Evolutionary conservation across 768 basidiomycete genomes (phyloP), one percentile per base, ranked within the genome.

Genomic region (Boletus speciosus): DNA sequence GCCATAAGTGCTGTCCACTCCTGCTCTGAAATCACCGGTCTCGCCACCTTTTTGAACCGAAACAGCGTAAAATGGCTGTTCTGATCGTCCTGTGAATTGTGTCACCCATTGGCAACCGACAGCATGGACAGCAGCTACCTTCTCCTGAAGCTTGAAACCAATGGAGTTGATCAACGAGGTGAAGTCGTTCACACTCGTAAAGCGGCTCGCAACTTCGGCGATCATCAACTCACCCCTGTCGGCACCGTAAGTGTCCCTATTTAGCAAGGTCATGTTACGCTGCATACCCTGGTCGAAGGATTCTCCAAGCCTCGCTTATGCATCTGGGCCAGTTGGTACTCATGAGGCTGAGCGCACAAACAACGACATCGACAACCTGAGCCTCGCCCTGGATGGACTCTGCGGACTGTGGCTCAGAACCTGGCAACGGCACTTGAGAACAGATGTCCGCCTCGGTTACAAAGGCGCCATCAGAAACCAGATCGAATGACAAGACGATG

Each of bases 271-370:
- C 41, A 44, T 39, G 21, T 51, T 54, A 34, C 16, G 31, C 31
- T 51, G 75, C 87, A 63, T 62, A 96, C 96, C 81, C 82, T n/a
- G 81, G 71, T 69, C 85, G 88, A 37, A 98, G 75, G 38, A 98
- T 81, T 60, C 97, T 78, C 83, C 91, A 90, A 8, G 90, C 88
- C 69, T 99, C 95, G 27, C 88, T 79, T 27, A 98, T 79, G 62
- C 92, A 92, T 42, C 78, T 79, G n/a, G 90, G 81, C 97, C 97
- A 99, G 66, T 99, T 98, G 15, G 85, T 89, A 32, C 91, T 90
- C 97, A 99, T 99, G 58, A 99, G 76, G 65, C 95, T 98, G 59
- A 99, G 78, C 23, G 95, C 91, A 67, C 93, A 98, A 23, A 98
- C 86, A 7, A 84, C 93, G 6, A 93, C 85, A 66, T 99, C 95